Evolutionary conservation across 2,329 filamentous ascomycete genomes (phyloP).

Genomic region (Berkeleyomyces rouxiae): DNA sequence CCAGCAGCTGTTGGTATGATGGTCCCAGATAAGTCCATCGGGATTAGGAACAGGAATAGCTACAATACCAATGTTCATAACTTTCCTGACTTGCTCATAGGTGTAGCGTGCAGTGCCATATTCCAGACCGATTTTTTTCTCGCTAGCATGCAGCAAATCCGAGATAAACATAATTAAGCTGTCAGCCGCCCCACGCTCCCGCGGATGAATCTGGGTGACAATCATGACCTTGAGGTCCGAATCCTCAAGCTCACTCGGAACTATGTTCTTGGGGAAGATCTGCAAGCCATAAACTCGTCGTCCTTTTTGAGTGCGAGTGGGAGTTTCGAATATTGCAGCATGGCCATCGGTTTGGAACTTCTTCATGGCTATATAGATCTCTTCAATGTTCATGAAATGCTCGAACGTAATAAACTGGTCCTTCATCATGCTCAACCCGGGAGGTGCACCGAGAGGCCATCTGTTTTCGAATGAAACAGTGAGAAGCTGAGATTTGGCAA

Average conservation of each 20-base stretch:
- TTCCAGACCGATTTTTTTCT: slow-evolving; percentile 30
- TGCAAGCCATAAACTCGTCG: slow-evolving; percentile 25
- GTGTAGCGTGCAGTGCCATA: slow-evolving; percentile 37
- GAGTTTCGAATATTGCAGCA: slow-evolving; percentile 26
- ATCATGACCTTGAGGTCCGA: slow-evolving; percentile 32
- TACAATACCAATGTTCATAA: slow-evolving; percentile 36
- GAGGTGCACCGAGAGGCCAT: slow-evolving; percentile 15
- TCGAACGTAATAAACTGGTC: slow-evolving; percentile 19
- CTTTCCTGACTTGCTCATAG: slow-evolving; percentile 32
- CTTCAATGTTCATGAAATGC: slow-evolving; percentile 29
- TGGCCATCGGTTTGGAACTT: slow-evolving; percentile 26
- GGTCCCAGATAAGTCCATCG: slow-evolving; percentile 36
- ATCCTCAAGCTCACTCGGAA: background rate
- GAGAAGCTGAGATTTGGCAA: background rate
- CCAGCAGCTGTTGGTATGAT: slow-evolving; percentile 33
- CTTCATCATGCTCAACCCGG: slow-evolving; percentile 22
- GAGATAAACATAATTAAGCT: slow-evolving; percentile 40
- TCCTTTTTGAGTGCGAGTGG: slow-evolving; percentile 28
- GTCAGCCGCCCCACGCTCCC: slow-evolving; percentile 40
- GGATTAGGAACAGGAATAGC: slow-evolving; percentile 37
- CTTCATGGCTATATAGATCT: slow-evolving; percentile 28
- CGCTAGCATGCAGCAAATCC: slow-evolving; percentile 37
- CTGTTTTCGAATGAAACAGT: background rate
- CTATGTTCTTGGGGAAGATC: slow-evolving; percentile 7
- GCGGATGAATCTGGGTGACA: slow-evolving; percentile 37